Conservation (phyloP, 495 filamentous ascomycete genomes). For the Penicillium tannophilum region DNA sequence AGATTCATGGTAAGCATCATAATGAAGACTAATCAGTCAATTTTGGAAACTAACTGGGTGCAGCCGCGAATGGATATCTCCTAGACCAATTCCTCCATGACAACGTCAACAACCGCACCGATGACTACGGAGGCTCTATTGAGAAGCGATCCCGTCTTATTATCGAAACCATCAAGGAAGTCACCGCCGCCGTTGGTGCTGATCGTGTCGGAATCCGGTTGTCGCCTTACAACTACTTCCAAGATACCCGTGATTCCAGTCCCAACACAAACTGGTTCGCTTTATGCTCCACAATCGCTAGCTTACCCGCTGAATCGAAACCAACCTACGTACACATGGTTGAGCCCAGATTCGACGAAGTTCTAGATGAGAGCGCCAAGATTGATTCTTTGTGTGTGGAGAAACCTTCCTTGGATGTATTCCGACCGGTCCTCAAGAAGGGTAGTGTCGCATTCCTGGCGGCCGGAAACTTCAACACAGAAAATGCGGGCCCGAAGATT, state of each 20-base stretch:
- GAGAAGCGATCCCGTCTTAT: constrained; percentile 53
- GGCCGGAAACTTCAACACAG: constrained; percentile 33
- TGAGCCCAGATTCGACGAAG: constrained; percentile 49
- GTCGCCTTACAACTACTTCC: constrained; percentile 53
- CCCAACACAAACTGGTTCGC: constrained; percentile 30
- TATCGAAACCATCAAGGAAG: constrained; percentile 45
- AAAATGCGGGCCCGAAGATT: constrained; percentile 31
- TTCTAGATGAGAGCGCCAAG: constrained; percentile 47
- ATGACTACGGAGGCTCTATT: constrained; percentile 53
- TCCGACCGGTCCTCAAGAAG: constrained; percentile 30
- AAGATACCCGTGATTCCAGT: constrained; percentile 41
- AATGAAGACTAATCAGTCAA: neutral
- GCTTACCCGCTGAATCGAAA: constrained; percentile 20
- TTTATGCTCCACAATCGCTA: constrained; percentile 32
- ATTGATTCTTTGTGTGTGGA: constrained; percentile 32
- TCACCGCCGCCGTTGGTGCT: constrained; percentile 26
- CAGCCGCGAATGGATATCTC: constrained; percentile 56
- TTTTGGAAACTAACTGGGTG: neutral
- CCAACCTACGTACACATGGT: constrained; percentile 47
- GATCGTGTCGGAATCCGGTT: constrained; percentile 45
- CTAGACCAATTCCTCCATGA: constrained; percentile 57
- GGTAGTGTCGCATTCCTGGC: constrained; percentile 35
- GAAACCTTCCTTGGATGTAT: constrained; percentile 33
- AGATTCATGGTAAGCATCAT: constrained; percentile 49
- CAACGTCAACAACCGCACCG: constrained; percentile 53